phyloP scores from a whole-genome alignment of 164 flowering plant genomes.

The Protea cynaroides region DNA sequence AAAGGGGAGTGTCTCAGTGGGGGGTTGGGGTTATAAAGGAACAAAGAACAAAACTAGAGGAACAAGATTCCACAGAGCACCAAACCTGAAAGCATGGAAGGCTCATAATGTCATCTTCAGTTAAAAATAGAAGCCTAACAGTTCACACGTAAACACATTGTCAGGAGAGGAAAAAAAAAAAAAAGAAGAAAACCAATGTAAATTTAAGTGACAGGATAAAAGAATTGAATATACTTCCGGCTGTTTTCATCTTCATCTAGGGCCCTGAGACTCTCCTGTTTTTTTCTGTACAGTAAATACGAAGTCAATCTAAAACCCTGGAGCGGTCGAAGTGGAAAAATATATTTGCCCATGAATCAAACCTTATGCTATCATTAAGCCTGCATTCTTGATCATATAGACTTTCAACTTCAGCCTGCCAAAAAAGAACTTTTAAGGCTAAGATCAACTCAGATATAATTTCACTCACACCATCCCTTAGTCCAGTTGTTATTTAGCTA shows the following conservation, averaged over 20 bases:
- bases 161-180: slow-evolving; percentile 8
- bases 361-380: slow-evolving; percentile 60
- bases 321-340: slow-evolving; percentile 5
- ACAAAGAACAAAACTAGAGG: not conserved
- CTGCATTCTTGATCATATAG: slow-evolving; percentile 42
- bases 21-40: not conserved
- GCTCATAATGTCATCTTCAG: slow-evolving; percentile 51
- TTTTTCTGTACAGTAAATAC: slow-evolving; percentile 37
- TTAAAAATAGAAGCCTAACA: slow-evolving; percentile 46
- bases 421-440: slow-evolving; percentile 4
- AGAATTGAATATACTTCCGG: slow-evolving; percentile 33
- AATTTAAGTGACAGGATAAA: slow-evolving; percentile 1
- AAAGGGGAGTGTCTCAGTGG: not conserved
- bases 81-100: slow-evolving; percentile 60
- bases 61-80: not conserved
- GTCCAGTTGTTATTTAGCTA: not conserved
- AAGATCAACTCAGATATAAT: not conserved
- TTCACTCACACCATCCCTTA: not conserved
- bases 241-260: slow-evolving; percentile 39
- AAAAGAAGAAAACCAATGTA: not conserved
- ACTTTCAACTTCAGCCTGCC: slow-evolving; percentile 50
- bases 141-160: slow-evolving; percentile 4
- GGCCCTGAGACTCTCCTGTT: slow-evolving; percentile 35
- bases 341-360: slow-evolving; percentile 4
- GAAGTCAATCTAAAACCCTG: slow-evolving; percentile 8